Percentiles rank a stretch among this genome's conserved stretches.
These are phyloP conservation scores for Russula ochroleuca DNA, from an alignment of 768 basidiomycete species.

Conservation along the genomic window DNA sequence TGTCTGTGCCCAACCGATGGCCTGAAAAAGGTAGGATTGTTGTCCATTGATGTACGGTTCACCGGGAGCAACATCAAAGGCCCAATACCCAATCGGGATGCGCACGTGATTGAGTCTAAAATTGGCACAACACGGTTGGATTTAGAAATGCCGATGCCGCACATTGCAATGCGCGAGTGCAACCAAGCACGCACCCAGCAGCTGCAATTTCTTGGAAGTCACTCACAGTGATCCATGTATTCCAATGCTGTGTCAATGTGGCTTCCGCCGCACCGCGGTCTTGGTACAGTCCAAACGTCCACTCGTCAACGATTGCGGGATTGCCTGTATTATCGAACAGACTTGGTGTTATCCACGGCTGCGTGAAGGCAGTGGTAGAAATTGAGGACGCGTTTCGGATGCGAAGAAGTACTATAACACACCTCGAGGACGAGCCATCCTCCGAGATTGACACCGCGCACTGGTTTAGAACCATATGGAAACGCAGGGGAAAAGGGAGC, in stretches of 20 bases:
- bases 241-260: conserved; percentile 65
- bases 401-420: conserved; percentile 18
- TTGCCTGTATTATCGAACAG: conserved; percentile 66
- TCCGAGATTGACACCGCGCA: conserved; percentile 82
- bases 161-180: no score
- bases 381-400: neutral
- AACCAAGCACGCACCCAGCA: conserved; percentile 51
- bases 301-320: conserved; percentile 63
- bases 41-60: conserved; percentile 81
- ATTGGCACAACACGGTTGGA: conserved; percentile 2
- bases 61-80: conserved; percentile 70
- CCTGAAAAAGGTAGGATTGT: conserved; percentile 60
- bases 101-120: conserved; percentile 78
- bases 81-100: conserved; percentile 88
- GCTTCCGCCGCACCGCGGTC: conserved; percentile 44
- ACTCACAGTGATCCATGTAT: conserved; percentile 77
- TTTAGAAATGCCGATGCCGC: neutral
- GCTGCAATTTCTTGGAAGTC: conserved; percentile 74
- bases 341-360: conserved; percentile 77
- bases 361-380: neutral
- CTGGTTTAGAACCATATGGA: conserved; percentile 66
- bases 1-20: conserved; percentile 63
- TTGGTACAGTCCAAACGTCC: conserved; percentile 68
- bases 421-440: conserved; percentile 58
- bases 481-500: conserved; percentile 49